phyloP scores from a whole-genome alignment of 495 filamentous ascomycete species.

The Aspergillus steynii region DNA sequence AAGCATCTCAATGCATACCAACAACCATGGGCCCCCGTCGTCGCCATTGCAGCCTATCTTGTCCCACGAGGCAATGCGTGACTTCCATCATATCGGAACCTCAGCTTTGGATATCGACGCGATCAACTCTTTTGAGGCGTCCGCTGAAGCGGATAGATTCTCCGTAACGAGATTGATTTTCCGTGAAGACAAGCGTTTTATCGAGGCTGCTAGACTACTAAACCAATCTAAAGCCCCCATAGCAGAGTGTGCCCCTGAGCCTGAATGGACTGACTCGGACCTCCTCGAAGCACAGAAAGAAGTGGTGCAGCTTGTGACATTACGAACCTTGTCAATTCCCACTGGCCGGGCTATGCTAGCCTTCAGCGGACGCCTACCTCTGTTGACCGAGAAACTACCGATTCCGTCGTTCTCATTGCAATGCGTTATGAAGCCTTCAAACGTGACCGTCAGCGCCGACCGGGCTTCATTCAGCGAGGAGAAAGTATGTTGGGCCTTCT shows the following conservation, averaged over 20 bases:
- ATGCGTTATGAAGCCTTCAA: constrained; percentile 86
- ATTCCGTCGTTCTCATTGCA: constrained; percentile 84
- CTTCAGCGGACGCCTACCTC: constrained; percentile 77
- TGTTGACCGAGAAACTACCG: constrained; percentile 86
- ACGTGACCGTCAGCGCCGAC: constrained; percentile 86
- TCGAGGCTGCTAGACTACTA: constrained; percentile 76
- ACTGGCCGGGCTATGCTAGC: constrained; percentile 80
- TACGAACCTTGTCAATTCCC: constrained; percentile 84
- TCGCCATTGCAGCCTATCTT: constrained; percentile 43
- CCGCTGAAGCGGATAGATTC: constrained; percentile 76
- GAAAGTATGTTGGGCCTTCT: constrained; percentile 96
- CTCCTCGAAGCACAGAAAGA: constrained; percentile 94
- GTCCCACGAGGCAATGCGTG: constrained; percentile 65
- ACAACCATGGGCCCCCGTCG: constrained; percentile 32
- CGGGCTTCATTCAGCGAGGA: constrained; percentile 83
- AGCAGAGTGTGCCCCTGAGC: constrained; percentile 72
- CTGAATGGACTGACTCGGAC: constrained; percentile 79
- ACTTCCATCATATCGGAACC: constrained; percentile 72
- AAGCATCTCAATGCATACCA: constrained; percentile 59
- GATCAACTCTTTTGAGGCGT: constrained; percentile 61
- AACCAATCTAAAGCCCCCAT: constrained; percentile 74
- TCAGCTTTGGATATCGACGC: constrained; percentile 59
- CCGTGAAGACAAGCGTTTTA: constrained; percentile 82
- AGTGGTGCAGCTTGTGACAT: constrained; percentile 77
- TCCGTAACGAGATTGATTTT: constrained; percentile 82